Evolutionary conservation across 495 filamentous ascomycete species (phyloP).

Genomic region (Bacidia gigantensis): DNA sequence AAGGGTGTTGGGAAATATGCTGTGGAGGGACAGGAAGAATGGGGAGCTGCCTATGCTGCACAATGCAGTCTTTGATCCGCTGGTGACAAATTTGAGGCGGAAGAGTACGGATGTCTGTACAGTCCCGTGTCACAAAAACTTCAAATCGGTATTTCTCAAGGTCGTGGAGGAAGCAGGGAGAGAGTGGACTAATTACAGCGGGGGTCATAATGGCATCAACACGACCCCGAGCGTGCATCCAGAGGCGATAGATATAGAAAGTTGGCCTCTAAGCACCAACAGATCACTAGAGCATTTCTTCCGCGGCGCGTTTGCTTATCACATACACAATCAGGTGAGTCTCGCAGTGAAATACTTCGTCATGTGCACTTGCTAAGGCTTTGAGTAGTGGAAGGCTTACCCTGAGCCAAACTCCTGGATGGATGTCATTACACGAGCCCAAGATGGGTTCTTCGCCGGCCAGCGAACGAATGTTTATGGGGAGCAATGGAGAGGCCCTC

Average conservation of each 20-base stretch:
- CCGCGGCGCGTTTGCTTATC: conserved; percentile 41
- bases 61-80: conserved; percentile 42
- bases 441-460: conserved; percentile 38
- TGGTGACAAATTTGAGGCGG: conserved; percentile 45
- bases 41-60: conserved; percentile 42
- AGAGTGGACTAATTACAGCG: conserved; percentile 41
- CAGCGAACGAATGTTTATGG: conserved; percentile 37
- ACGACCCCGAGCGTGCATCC: conserved; percentile 12
- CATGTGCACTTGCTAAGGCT: neutral
- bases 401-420: conserved; percentile 46
- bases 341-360: neutral
- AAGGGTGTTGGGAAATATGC: conserved; percentile 38
- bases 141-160: conserved; percentile 35
- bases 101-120: conserved; percentile 37
- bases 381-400: conserved; percentile 32
- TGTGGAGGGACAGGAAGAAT: conserved; percentile 39
- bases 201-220: conserved; percentile 14
- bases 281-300: conserved; percentile 43
- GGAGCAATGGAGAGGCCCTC: conserved; percentile 38
- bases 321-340: conserved; percentile 45
- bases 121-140: conserved; percentile 41
- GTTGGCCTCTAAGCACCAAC: conserved; percentile 30
- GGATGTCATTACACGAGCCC: conserved; percentile 38
- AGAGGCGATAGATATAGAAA: no score
- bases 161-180: conserved; percentile 27